phyloP scores from a whole-genome alignment of 2,329 filamentous ascomycete genomes.

The Alternaria arbusti region DNA sequence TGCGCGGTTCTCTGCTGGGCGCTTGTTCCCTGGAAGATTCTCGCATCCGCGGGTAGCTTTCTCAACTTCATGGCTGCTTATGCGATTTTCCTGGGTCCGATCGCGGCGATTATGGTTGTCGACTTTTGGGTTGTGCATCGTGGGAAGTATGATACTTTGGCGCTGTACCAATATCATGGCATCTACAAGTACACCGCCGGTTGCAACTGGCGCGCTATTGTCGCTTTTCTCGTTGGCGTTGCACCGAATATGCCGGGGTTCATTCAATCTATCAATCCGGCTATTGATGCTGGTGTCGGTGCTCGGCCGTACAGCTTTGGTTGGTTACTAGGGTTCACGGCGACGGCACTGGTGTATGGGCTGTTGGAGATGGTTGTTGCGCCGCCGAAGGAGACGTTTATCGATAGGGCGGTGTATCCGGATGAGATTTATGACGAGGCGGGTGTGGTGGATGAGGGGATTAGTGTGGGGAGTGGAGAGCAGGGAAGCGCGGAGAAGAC shows the following conservation, averaged over 20 bases:
- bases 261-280: slow-evolving; percentile 51
- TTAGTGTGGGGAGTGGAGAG: slow-evolving; percentile 34
- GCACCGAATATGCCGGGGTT: slow-evolving; percentile 65
- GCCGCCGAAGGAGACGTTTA: slow-evolving; percentile 58
- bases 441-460: slow-evolving; percentile 36
- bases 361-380: slow-evolving; percentile 54
- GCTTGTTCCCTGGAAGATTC: slow-evolving; percentile 56
- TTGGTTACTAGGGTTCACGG: slow-evolving; percentile 69
- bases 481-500: slow-evolving; percentile 35
- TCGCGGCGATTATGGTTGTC: slow-evolving; percentile 65
- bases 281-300: slow-evolving; percentile 55
- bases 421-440: slow-evolving; percentile 48
- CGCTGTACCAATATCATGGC: slow-evolving; percentile 57
- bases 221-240: slow-evolving; percentile 64
- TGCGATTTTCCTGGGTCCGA: slow-evolving; percentile 69
- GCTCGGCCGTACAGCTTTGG: slow-evolving; percentile 67
- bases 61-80: slow-evolving; percentile 70
- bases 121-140: slow-evolving; percentile 66
- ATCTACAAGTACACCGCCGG: slow-evolving; percentile 61
- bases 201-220: slow-evolving; percentile 65
- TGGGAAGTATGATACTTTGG: slow-evolving; percentile 58
- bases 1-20: slow-evolving; percentile 53
- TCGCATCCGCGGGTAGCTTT: slow-evolving; percentile 51
- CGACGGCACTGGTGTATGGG: slow-evolving; percentile 63
- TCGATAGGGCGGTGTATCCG: slow-evolving; percentile 50